These are phyloP conservation scores for Symmetrospora coprosmae DNA, from an alignment of 768 basidiomycete species.

Conservation along the genomic window DNA sequence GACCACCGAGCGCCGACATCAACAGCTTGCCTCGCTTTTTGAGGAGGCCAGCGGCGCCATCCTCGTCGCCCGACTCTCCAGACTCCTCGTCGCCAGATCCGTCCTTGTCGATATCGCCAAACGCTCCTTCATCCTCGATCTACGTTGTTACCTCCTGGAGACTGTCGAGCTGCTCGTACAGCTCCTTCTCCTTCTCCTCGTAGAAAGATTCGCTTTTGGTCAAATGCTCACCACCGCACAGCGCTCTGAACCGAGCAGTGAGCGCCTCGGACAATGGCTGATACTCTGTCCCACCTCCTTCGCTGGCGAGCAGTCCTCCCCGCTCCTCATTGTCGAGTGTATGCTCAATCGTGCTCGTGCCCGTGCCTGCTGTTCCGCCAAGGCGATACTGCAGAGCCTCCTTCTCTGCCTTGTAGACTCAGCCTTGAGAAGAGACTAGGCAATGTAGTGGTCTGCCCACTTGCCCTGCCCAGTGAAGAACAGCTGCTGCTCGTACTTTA, in stretches of 20 bases:
- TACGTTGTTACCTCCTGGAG: conserved; percentile 36
- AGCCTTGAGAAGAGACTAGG: conserved; percentile 50
- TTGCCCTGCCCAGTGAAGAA: conserved; percentile 3
- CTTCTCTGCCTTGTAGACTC: conserved; percentile 73
- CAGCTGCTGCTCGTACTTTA: conserved; percentile 18
- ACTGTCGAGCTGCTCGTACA: conserved; percentile 37
- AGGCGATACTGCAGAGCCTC: conserved; percentile 40
- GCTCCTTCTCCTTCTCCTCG: conserved; percentile 55
- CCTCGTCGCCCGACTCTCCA: conserved; percentile 8
- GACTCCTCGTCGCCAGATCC: conserved; percentile 35
- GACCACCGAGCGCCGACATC: not conserved
- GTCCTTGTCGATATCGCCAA: conserved; percentile 32
- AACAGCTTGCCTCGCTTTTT: conserved; percentile 9
- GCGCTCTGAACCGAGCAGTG: conserved; percentile 5
- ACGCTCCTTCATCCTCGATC: conserved; percentile 34
- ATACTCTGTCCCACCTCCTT: not conserved
- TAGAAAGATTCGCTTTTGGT: conserved; percentile 71
- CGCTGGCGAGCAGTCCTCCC: not conserved
- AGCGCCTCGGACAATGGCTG: not conserved
- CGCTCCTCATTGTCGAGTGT: too few relatives aligned
- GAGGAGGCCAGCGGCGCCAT: conserved; percentile 1
- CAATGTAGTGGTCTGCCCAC: conserved; percentile 16
- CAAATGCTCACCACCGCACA: conserved; percentile 56
- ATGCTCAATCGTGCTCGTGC: not conserved
- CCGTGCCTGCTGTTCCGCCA: not conserved